Base-by-base conservation (phyloP, 257 asterid species). In the Fraxinus anomala region DNA sequence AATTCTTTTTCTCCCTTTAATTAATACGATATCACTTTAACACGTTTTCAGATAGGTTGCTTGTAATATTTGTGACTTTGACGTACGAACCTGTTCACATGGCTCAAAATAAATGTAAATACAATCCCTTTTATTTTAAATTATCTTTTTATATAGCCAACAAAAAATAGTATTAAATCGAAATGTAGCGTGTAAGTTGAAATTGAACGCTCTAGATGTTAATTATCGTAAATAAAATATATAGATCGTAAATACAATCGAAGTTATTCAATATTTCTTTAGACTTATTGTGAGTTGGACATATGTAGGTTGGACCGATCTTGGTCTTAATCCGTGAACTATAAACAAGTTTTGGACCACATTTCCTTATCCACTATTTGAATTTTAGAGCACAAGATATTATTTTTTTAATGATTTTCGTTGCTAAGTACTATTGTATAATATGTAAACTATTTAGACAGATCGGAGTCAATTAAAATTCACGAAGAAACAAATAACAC, bases 21-120 rank as follows among this genome's bases (percentile, higher is more conserved):
- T 59, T 34, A 12, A 63, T 19, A 47, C 79, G 42, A 80, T 73
- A 56, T 3, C 17, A 78, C 85, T 81, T 75, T 72, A 81, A 73
- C 82, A 79, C 84, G 88, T 79, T 84, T 73, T 26, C 59, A 63
- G 77, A 66, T 76, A 65, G 82, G 83, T 81, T 80, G 83, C 85
- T 80, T 80, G 82, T 83, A 77, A 76, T 24, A 23, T 68, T 77
- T 54, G 68, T 65, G 81, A 74, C 69, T 42, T 56, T 54, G 72
- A 72, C 77, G 28, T 34, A 34, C 40, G 63, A 70, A 79, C 19
- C 36, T 75, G 49, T 75, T 74, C 76, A 78, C 68, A 21, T 33
- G 4, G 0, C 65, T 31, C 36, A 72, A n/a, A 67, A 9, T 54
- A 21, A 77, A 56, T 71, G 71, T 47, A 61, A 68, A 67, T 54